phyloP scores from a whole-genome alignment of 2,329 filamentous ascomycete species.

The Diaporthe vaccinii region DNA sequence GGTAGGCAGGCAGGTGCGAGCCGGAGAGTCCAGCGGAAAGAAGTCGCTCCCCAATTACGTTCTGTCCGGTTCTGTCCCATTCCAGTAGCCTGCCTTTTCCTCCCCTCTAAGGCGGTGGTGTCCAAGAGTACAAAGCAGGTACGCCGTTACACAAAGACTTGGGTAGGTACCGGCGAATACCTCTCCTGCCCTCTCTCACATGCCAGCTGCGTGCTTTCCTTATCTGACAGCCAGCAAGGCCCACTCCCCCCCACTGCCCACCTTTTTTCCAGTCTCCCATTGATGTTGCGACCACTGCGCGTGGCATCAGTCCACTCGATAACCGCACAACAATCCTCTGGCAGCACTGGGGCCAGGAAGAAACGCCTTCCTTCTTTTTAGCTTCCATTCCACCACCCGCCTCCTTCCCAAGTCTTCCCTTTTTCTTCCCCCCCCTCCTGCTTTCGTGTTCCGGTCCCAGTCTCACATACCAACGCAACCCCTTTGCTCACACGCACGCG shows the following conservation, averaged over 20 bases:
- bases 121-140: not conserved
- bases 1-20: not conserved
- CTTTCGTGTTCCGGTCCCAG: not conserved
- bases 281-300: conserved; percentile 16
- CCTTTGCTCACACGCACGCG: conserved; percentile 11
- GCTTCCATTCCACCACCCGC: conserved; percentile 30
- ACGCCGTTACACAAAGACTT: not conserved
- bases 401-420: conserved; percentile 16
- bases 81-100: not conserved
- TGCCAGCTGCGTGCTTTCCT: conserved; percentile 18
- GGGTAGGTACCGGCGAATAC: conserved; percentile 8
- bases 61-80: conserved; percentile 1
- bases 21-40: not conserved
- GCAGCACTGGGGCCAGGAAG: not conserved
- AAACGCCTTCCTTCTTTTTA: conserved; percentile 23
- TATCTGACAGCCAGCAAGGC: conserved; percentile 22
- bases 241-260: conserved; percentile 25
- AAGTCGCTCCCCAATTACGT: not conserved
- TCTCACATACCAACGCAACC: conserved; percentile 23
- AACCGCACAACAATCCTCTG: conserved; percentile 7
- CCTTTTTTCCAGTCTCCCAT: conserved; percentile 24
- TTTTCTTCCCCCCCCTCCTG: not conserved
- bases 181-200: conserved; percentile 20
- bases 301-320: conserved; percentile 35
- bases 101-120: not conserved